Evolutionary conservation across 2,329 filamentous ascomycete genomes (phyloP).

Genomic region (Aspergillus spinulosporus): DNA sequence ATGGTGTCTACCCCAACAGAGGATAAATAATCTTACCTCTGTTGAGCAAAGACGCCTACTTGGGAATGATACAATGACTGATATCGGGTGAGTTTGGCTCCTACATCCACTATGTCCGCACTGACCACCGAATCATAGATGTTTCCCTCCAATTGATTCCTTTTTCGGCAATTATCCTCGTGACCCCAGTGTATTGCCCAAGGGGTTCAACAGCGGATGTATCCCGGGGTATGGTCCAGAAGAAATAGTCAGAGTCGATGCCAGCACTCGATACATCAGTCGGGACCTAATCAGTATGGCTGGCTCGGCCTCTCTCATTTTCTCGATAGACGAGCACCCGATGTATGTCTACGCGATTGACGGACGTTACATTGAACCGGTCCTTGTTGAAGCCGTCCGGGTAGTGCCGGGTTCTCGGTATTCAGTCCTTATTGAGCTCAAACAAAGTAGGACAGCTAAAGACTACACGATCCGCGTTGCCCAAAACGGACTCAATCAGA

Average conservation of each 20-base stretch:
- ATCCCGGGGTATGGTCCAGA: slow-evolving; percentile 26
- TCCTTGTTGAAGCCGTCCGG: slow-evolving; percentile 38
- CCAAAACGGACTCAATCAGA: slow-evolving; percentile 53
- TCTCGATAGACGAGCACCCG: slow-evolving; percentile 49
- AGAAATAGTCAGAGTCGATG: slow-evolving; percentile 36
- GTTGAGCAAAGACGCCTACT: slow-evolving; percentile 14
- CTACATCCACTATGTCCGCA: background rate
- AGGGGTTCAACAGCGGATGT: slow-evolving; percentile 28
- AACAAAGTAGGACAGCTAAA: slow-evolving; percentile 47
- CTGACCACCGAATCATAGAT: slow-evolving; percentile 19
- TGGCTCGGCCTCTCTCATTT: slow-evolving; percentile 32
- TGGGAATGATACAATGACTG: slow-evolving; percentile 28
- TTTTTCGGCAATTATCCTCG: slow-evolving; percentile 22
- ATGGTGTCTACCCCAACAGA: slow-evolving; percentile 24
- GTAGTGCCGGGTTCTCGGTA: slow-evolving; percentile 43
- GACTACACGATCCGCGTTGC: slow-evolving; percentile 59
- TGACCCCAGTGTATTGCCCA: slow-evolving; percentile 21
- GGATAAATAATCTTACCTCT: slow-evolving; percentile 38
- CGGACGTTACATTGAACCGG: slow-evolving; percentile 46
- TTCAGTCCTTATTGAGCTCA: slow-evolving; percentile 46
- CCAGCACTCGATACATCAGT: slow-evolving; percentile 37
- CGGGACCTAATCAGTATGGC: slow-evolving; percentile 42
- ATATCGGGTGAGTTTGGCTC: slow-evolving; percentile 27
- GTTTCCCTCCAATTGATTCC: slow-evolving; percentile 25
- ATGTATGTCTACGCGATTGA: slow-evolving; percentile 50